Evolutionary conservation across 164 flowering plant species (phyloP).

Genomic region (Protea cynaroides): DNA sequence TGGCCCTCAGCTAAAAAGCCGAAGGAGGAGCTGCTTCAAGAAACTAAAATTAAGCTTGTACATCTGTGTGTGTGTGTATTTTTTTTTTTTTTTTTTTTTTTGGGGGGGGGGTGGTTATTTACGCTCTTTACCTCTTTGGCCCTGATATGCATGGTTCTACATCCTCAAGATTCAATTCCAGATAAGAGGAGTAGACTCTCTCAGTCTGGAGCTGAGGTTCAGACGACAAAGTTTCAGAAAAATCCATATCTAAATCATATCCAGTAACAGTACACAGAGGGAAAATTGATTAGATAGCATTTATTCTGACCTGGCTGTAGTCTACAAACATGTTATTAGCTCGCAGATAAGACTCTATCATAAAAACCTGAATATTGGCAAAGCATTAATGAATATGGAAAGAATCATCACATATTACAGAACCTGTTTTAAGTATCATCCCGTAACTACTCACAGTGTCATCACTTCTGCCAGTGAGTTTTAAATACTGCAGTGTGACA

Average conservation of each 20-base stretch:
- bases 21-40: background rate
- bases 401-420: background rate
- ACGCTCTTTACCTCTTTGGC: slow-evolving; percentile 79
- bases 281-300: background rate
- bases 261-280: background rate
- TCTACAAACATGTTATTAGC: slow-evolving; percentile 90
- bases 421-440: background rate
- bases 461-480: slow-evolving; percentile 89
- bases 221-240: slow-evolving; percentile 10
- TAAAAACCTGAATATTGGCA: slow-evolving; percentile 43
- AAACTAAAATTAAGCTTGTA: background rate
- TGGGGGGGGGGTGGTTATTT: no score
- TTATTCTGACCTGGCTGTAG: slow-evolving; percentile 53
- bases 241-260: slow-evolving; percentile 1
- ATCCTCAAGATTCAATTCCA: slow-evolving; percentile 60
- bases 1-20: background rate
- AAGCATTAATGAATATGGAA: background rate
- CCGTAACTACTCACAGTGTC: slow-evolving; percentile 57
- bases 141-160: slow-evolving; percentile 94
- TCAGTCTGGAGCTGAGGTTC: slow-evolving; percentile 69
- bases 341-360: slow-evolving; percentile 82
- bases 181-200: slow-evolving; percentile 74
- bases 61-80: no score
- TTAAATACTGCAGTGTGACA: slow-evolving; percentile 83
- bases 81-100: no score